Evolutionary conservation across 2,329 filamentous ascomycete genomes (phyloP).

Genomic region (Trichoderma lentiforme): DNA sequence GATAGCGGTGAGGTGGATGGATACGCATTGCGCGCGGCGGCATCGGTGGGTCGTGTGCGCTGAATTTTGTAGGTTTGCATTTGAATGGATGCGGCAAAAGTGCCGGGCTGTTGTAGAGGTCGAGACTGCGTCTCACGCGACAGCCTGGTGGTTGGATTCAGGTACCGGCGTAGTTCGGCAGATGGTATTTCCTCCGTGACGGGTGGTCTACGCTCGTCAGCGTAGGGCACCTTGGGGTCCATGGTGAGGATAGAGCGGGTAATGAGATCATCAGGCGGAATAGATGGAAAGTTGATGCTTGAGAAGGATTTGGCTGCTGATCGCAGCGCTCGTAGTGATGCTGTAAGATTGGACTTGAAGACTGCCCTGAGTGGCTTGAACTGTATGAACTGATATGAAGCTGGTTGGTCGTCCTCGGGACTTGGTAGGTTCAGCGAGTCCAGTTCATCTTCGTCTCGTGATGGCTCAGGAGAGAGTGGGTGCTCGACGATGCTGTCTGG

Average conservation of each 20-base stretch:
- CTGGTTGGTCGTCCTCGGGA: conserved; percentile 27
- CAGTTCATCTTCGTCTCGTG: conserved; percentile 34
- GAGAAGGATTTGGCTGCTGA: conserved; percentile 64
- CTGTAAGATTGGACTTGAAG: conserved; percentile 68
- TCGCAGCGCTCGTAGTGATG: conserved; percentile 61
- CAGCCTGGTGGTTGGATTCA: conserved; percentile 57
- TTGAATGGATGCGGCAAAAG: conserved; percentile 65
- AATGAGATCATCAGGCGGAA: conserved; percentile 64
- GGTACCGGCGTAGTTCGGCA: conserved; percentile 62
- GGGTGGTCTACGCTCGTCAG: conserved; percentile 64
- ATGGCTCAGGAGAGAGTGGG: conserved; percentile 40
- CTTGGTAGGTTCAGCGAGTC: conserved; percentile 3
- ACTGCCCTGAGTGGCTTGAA: conserved; percentile 52
- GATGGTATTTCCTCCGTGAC: conserved; percentile 62
- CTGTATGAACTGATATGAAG: conserved; percentile 36
- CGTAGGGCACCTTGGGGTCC: conserved; percentile 63
- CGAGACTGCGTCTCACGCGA: conserved; percentile 32
- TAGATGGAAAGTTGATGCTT: conserved; percentile 58
- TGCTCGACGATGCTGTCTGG: conserved; percentile 50
- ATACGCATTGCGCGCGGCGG: conserved; percentile 32
- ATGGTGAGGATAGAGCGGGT: conserved; percentile 66
- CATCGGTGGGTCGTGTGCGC: conserved; percentile 41
- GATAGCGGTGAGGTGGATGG: conserved; percentile 32
- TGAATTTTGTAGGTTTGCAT: conserved; percentile 68
- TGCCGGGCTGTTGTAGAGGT: conserved; percentile 30